A percentile compares a stretch with the other conserved stretches of the same genome.
Evolutionary conservation across 805 yeast species (phyloP).

Genomic region (Suhomyces prunicola): DNA sequence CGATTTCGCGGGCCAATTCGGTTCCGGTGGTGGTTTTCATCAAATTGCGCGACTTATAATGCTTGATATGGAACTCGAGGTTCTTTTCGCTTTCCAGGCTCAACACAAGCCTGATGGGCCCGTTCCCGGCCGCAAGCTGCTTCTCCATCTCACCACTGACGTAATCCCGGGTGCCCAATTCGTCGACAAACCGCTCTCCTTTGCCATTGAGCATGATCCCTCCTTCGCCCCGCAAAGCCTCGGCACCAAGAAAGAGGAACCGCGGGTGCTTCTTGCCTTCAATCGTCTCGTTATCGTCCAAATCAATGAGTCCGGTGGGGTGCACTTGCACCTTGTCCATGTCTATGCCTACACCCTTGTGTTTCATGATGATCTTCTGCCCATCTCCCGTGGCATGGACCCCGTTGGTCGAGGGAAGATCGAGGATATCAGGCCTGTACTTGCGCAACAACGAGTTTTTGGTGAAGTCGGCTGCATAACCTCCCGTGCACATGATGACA

Average conservation of each 20-base stretch:
- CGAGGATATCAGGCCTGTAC: conserved; percentile 56
- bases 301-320: conserved; percentile 61
- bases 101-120: conserved; percentile 50
- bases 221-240: conserved; percentile 65
- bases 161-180: conserved; percentile 57
- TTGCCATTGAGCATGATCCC: conserved; percentile 52
- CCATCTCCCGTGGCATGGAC: conserved; percentile 65
- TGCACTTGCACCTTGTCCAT: conserved; percentile 66
- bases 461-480: conserved; percentile 63
- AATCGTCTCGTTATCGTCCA: conserved; percentile 42
- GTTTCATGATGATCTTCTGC: conserved; percentile 49
- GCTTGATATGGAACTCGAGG: conserved; percentile 51
- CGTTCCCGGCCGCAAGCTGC: conserved; percentile 34
- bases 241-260: conserved; percentile 60
- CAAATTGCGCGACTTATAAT: conserved; percentile 53
- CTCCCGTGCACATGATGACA: conserved; percentile 62
- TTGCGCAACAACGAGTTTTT: conserved; percentile 50
- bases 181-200: conserved; percentile 59
- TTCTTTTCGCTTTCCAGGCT: conserved; percentile 44
- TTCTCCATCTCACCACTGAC: conserved; percentile 57
- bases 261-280: conserved; percentile 40
- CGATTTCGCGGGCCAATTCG: conserved; percentile 43
- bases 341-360: conserved; percentile 56
- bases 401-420: conserved; percentile 59
- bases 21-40: conserved; percentile 46